phyloP scores from a whole-genome alignment of 768 basidiomycete genomes.

The Russula lepida region DNA sequence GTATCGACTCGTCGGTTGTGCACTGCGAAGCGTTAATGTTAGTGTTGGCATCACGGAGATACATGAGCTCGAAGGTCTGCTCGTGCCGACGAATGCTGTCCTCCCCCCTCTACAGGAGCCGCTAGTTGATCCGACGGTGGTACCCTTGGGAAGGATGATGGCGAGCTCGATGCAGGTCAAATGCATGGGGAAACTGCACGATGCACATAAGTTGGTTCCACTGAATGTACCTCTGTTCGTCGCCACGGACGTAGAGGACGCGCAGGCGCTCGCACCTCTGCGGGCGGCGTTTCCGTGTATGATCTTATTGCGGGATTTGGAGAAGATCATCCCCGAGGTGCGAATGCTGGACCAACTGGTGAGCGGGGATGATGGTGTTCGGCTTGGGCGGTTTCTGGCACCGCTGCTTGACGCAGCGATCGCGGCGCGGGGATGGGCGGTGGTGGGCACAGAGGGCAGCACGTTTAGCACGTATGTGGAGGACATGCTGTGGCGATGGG shows the following conservation, averaged over 20 bases:
- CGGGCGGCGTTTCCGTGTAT: conserved; percentile 53
- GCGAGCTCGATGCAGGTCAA: conserved; percentile 7
- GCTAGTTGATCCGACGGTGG: conserved; percentile 19
- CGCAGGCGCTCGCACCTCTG: conserved; percentile 37
- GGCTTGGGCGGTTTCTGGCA: conserved; percentile 39
- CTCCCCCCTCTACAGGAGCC: conserved; percentile 21
- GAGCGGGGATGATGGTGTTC: conserved; percentile 41
- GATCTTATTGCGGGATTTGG: conserved; percentile 44
- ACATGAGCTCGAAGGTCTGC: conserved; percentile 4
- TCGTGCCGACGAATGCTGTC: conserved; percentile 16
- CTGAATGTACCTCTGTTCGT: conserved; percentile 59
- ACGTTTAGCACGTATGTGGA: conserved; percentile 66
- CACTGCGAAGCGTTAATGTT: conserved; percentile 30
- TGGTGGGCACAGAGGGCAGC: conserved; percentile 65
- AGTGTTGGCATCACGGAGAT: background rate
- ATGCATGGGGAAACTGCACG: conserved; percentile 38
- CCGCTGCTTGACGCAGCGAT: conserved; percentile 71
- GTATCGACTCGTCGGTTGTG: conserved; percentile 45
- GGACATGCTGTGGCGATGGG: conserved; percentile 58
- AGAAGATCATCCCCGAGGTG: background rate
- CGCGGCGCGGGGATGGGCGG: conserved; percentile 44
- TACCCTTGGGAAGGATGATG: background rate
- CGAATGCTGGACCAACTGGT: conserved; percentile 20
- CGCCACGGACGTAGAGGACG: conserved; percentile 48
- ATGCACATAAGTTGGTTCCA: conserved; percentile 24